Evolutionary conservation across 169 alveolate species (phyloP).

Genomic region (Plasmodium gonderi): DNA sequence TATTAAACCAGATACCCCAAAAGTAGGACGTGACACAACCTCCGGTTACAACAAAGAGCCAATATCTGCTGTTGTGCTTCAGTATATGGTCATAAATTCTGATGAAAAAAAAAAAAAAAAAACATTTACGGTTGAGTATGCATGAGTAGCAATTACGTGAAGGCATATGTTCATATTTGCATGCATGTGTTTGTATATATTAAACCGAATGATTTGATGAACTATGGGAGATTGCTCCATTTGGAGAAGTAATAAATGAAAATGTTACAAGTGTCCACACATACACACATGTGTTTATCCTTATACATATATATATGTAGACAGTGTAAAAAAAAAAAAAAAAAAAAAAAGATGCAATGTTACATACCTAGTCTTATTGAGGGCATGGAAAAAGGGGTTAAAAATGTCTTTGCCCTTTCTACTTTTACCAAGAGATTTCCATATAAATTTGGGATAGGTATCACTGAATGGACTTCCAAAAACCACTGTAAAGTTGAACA

Average conservation of each 20-base stretch:
- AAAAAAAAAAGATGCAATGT: not conserved
- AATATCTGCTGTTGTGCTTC: slow-evolving; percentile 54
- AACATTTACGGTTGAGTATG: not conserved
- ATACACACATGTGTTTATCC: not conserved
- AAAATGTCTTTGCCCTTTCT: slow-evolving; percentile 71
- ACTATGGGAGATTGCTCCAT: too few relatives aligned
- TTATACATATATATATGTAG: not conserved
- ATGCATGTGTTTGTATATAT: too few relatives aligned
- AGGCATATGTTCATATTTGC: too few relatives aligned
- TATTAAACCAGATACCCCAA: slow-evolving; percentile 73
- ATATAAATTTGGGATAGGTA: slow-evolving; percentile 66
- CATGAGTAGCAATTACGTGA: too few relatives aligned
- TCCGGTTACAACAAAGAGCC: slow-evolving; percentile 62
- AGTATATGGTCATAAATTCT: slow-evolving; percentile 71
- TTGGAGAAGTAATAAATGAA: not conserved
- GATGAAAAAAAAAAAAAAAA: not conserved
- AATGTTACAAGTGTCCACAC: not conserved
- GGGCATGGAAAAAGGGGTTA: slow-evolving; percentile 59
- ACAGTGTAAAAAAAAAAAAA: not conserved
- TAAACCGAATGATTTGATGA: too few relatives aligned
- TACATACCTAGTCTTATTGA: slow-evolving; percentile 59
- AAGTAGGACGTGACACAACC: slow-evolving; percentile 73
- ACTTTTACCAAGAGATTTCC: slow-evolving; percentile 65
- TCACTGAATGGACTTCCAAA: slow-evolving; percentile 76
- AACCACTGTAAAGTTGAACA: slow-evolving; percentile 27